Conservation (phyloP, 768 basidiomycete species). For the Mycena olivaceomarginata region DNA sequence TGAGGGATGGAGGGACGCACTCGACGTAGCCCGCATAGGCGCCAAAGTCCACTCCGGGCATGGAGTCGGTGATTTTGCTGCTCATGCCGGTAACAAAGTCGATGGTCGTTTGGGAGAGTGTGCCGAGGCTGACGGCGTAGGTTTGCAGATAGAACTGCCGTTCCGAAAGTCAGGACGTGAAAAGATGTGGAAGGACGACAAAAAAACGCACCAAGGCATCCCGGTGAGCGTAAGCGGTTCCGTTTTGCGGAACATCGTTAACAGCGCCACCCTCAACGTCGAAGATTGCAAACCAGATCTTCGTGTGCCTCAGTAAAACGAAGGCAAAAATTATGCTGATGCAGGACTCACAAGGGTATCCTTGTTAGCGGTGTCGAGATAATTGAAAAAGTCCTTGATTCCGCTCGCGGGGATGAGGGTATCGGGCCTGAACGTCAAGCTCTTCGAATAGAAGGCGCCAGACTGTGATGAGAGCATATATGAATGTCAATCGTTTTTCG, state of each 20-base stretch:
- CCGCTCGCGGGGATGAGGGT: constrained; percentile 36
- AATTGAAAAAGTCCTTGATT: constrained; percentile 39
- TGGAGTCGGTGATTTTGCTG: constrained; percentile 29
- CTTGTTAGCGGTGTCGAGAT: constrained; percentile 41
- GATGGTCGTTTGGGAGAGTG: constrained; percentile 28
- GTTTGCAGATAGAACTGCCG: constrained; percentile 42
- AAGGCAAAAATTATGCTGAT: not conserved
- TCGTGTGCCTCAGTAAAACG: not conserved
- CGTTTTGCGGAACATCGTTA: constrained; percentile 40
- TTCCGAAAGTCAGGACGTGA: too few species aligned
- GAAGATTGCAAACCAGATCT: constrained; percentile 46
- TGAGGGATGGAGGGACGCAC: constrained; percentile 13
- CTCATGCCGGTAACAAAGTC: constrained; percentile 38
- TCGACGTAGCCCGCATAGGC: constrained; percentile 45
- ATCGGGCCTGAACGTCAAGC: constrained; percentile 36
- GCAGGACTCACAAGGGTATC: constrained; percentile 28
- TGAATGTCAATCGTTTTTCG: not conserved
- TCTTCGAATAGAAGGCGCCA: constrained; percentile 44
- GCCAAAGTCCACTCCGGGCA: constrained; percentile 42
- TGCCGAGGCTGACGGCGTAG: constrained; percentile 37
- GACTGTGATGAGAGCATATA: constrained; percentile 7
- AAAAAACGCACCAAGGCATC: constrained; percentile 27
- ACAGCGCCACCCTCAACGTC: constrained; percentile 42
- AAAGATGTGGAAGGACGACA: not conserved
- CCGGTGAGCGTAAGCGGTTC: constrained; percentile 44